Conservation (phyloP, 2,329 filamentous ascomycete species). For the Sodiomyces alkalinus region DNA sequence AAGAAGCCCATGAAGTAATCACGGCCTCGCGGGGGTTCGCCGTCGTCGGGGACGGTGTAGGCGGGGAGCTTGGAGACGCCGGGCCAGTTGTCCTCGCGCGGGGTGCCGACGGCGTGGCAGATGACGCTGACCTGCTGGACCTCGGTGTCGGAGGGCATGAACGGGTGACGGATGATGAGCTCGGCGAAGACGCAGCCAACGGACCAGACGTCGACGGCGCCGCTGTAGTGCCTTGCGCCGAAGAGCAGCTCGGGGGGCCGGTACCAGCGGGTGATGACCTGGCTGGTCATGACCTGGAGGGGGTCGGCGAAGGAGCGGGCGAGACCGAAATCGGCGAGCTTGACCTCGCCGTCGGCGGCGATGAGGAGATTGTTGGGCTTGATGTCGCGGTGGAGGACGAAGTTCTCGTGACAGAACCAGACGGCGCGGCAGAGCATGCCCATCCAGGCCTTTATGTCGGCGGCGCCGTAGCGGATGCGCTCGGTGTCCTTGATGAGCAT, state of each 20-base stretch:
- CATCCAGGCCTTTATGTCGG: constrained; percentile 98
- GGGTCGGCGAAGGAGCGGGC: constrained; percentile 83
- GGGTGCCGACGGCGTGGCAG: constrained; percentile 72
- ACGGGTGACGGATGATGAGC: constrained; percentile 67
- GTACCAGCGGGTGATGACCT: constrained; percentile 96
- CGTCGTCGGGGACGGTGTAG: constrained; percentile 56
- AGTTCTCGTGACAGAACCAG: constrained; percentile 95
- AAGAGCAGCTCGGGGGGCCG: constrained; percentile 87
- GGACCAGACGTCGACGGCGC: constrained; percentile 87
- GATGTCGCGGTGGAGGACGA: constrained; percentile 90
- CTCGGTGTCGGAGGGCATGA: constrained; percentile 71
- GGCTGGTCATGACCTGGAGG: constrained; percentile 74
- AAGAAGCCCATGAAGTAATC: constrained; percentile 67
- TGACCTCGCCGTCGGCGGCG: constrained; percentile 81
- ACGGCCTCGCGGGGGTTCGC: constrained; percentile 45
- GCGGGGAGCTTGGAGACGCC: constrained; percentile 68
- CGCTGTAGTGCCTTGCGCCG: constrained; percentile 76
- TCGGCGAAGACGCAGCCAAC: constrained; percentile 90
- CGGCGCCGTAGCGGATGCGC: constrained; percentile 63
- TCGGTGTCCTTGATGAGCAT: constrained; percentile 80
- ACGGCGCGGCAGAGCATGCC: constrained; percentile 87
- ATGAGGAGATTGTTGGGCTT: constrained; percentile 98
- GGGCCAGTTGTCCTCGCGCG: constrained; percentile 90
- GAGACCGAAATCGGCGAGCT: constrained; percentile 94
- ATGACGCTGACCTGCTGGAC: constrained; percentile 77